Percentiles rank a stretch among this genome's conserved stretches.
Evolutionary conservation across 2,329 filamentous ascomycete species (phyloP).

Genomic region (Aschersonia sp.): DNA sequence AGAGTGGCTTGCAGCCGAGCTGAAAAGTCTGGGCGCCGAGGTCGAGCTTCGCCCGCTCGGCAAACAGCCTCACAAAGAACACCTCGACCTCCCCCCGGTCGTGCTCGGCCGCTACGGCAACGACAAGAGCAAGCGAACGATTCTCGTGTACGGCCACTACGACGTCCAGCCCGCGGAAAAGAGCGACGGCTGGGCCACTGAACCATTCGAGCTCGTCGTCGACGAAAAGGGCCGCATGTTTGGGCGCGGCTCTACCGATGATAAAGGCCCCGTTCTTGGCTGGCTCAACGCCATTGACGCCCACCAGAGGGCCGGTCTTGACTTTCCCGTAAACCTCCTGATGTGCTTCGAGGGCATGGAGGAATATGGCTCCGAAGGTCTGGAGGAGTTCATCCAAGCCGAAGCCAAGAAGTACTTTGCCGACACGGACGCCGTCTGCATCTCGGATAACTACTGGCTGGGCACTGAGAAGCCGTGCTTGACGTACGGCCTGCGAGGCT

Average conservation of each 20-base stretch:
- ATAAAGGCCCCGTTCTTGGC: constrained; percentile 93
- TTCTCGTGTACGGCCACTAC: constrained; percentile 96
- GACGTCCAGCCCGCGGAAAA: constrained; percentile 92
- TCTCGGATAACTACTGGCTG: constrained; percentile 99
- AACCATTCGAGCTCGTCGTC: constrained; percentile 79
- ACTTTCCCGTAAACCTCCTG: constrained; percentile 92
- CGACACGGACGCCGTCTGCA: constrained; percentile 91
- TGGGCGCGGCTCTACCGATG: constrained; percentile 87
- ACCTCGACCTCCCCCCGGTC: constrained; percentile 83
- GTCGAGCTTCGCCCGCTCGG: constrained; percentile 80
- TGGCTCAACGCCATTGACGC: constrained; percentile 98
- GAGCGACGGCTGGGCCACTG: constrained; percentile 89
- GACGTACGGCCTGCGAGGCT: constrained; percentile 91
- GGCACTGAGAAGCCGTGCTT: constrained; percentile 97
- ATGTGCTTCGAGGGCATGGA: constrained; percentile 99
- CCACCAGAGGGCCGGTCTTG: constrained; percentile 85
- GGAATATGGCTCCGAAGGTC: constrained; percentile 91
- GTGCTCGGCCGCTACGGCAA: constrained; percentile 84
- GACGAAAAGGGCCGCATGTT: constrained; percentile 92
- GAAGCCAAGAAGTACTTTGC: constrained; percentile 93
- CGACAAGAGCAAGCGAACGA: constrained; percentile 84
- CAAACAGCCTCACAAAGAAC: constrained; percentile 81
- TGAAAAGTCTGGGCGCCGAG: constrained; percentile 68
- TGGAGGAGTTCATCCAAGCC: constrained; percentile 84
- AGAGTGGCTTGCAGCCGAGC: constrained; percentile 71